phyloP scores from a whole-genome alignment of 305 asterid species.

The Solanum aculeatissimum region DNA sequence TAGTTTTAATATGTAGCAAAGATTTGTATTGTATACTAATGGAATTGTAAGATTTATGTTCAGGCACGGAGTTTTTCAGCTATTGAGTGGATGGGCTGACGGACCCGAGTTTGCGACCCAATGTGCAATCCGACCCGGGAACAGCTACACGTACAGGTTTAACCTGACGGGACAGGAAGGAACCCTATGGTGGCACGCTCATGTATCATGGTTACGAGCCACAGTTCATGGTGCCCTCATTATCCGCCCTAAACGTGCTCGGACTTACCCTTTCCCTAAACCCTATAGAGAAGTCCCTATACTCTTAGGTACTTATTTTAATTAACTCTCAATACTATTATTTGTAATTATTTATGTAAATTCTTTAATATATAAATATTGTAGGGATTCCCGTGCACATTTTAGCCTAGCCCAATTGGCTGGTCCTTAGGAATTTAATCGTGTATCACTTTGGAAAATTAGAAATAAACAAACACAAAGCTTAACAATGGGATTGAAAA shows the following conservation, averaged over 20 bases:
- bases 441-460: background rate
- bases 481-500: background rate
- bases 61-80: background rate
- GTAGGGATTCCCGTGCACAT: background rate
- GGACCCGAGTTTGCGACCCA: background rate
- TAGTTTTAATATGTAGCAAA: background rate
- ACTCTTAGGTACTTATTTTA: background rate
- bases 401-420: background rate
- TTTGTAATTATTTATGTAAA: background rate
- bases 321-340: background rate
- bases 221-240: slow-evolving; percentile 4
- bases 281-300: slow-evolving; percentile 1
- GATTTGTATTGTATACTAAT: background rate
- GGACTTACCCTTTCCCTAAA: background rate
- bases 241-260: background rate
- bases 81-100: slow-evolving; percentile 3
- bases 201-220: background rate
- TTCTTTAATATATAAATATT: background rate
- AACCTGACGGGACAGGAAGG: slow-evolving; percentile 1
- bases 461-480: background rate
- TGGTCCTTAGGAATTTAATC: background rate
- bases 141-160: background rate
- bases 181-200: slow-evolving; percentile 8
- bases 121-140: background rate
- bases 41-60: background rate